Evolutionary conservation across 306 rosid genomes (phyloP).

Genomic region (Crataegus laevigata): DNA sequence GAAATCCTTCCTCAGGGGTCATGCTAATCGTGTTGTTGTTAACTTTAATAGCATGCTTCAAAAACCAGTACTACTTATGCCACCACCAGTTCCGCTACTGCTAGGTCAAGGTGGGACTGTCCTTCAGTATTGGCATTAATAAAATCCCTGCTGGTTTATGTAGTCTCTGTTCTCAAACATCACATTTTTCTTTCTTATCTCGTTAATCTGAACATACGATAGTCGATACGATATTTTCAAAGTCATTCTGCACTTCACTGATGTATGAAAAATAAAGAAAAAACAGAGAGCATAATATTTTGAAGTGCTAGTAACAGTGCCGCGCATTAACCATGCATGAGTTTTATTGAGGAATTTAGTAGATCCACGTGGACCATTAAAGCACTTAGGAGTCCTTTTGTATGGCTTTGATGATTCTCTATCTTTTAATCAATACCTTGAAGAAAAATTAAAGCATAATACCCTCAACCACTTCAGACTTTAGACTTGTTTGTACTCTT

Average conservation of each 20-base stretch:
- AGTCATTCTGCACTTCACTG: background rate
- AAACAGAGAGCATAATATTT: background rate
- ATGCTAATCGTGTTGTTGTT: no score
- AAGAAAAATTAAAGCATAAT: no score
- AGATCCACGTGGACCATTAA: background rate
- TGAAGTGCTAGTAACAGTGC: background rate
- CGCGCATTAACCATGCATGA: background rate
- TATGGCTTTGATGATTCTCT: background rate
- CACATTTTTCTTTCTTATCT: background rate
- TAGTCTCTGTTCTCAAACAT: background rate
- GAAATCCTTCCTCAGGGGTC: no score
- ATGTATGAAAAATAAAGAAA: background rate
- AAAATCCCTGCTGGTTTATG: background rate
- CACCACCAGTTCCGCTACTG: background rate
- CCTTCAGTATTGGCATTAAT: background rate
- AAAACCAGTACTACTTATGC: background rate
- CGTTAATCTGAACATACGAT: background rate
- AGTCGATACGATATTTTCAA: rapidly evolving
- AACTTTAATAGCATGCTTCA: background rate
- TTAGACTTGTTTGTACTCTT: background rate
- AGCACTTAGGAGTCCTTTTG: background rate
- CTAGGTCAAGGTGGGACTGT: background rate
- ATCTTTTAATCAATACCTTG: no score
- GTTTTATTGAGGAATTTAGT: background rate
- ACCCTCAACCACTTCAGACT: background rate